Percentiles rank a stretch among this genome's conserved stretches.
Conservation (phyloP, 768 basidiomycete species). For the Pleurotus eryngii region DNA sequence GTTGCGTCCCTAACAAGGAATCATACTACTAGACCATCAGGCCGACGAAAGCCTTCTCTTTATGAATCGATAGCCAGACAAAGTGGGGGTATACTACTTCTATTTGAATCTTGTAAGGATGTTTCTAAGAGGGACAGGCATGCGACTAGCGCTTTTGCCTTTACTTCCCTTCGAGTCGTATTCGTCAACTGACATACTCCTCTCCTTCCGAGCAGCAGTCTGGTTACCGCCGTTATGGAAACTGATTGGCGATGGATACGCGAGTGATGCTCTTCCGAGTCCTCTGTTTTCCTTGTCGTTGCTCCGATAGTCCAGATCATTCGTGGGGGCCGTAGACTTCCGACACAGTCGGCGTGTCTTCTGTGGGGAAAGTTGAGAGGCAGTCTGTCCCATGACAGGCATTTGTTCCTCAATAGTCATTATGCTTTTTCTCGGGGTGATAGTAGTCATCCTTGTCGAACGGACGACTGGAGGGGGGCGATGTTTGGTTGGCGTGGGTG, state of each 20-base stretch:
- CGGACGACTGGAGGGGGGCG: slow-evolving; percentile 3
- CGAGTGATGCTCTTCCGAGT: not conserved
- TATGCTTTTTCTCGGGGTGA: slow-evolving; percentile 7
- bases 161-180: slow-evolving; percentile 2
- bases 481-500: not conserved
- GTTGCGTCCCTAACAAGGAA: slow-evolving; percentile 51
- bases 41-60: slow-evolving; percentile 21
- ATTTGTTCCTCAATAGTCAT: not conserved
- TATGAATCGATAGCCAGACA: not conserved
- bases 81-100: slow-evolving; percentile 1
- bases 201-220: slow-evolving; percentile 9
- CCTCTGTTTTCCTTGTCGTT: slow-evolving; percentile 16
- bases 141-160: slow-evolving; percentile 33
- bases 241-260: not conserved
- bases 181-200: slow-evolving; percentile 7
- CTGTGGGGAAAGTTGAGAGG: not conserved
- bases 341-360: not conserved
- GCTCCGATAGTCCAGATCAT: not conserved
- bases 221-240: not conserved
- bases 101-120: slow-evolving; percentile 46
- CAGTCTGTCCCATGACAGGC: not conserved
- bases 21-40: slow-evolving; percentile 66
- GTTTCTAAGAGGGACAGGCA: slow-evolving; percentile 43
- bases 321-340: not conserved
- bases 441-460: slow-evolving; percentile 3